These are phyloP conservation scores for Colletotrichum neosansevieriae DNA, from an alignment of 2,329 filamentous ascomycete species.

Conservation along the genomic window DNA sequence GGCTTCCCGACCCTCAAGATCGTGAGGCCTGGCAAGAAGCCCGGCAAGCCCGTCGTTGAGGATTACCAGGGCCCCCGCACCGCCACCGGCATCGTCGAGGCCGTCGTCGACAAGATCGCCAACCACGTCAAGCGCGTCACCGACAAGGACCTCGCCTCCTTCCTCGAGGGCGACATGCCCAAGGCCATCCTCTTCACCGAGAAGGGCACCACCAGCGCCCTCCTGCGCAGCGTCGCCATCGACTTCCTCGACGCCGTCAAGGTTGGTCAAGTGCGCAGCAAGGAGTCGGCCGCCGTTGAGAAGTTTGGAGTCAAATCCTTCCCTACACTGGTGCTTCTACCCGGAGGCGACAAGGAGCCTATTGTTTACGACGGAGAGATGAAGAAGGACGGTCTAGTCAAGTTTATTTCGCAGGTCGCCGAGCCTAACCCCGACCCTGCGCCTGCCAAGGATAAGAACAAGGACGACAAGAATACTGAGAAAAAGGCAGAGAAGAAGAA, in stretches of 20 bases:
- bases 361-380: slow-evolving; percentile 84
- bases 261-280: slow-evolving; percentile 86
- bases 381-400: slow-evolving; percentile 84
- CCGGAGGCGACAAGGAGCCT: slow-evolving; percentile 75
- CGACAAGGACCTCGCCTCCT: slow-evolving; percentile 82
- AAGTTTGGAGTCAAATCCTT: slow-evolving; percentile 83
- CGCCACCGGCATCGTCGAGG: slow-evolving; percentile 89
- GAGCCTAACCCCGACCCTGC: slow-evolving; percentile 83
- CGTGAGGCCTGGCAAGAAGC: slow-evolving; percentile 85
- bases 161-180: slow-evolving; percentile 77
- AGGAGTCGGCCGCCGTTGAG: slow-evolving; percentile 78
- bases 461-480: slow-evolving; percentile 54
- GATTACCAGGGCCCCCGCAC: slow-evolving; percentile 89
- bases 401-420: slow-evolving; percentile 84
- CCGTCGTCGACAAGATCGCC: slow-evolving; percentile 87
- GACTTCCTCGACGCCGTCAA: slow-evolving; percentile 87
- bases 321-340: slow-evolving; percentile 84
- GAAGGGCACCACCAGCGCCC: slow-evolving; percentile 87
- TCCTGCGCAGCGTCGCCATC: slow-evolving; percentile 87
- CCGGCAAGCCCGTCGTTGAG: slow-evolving; percentile 80
- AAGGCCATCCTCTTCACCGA: slow-evolving; percentile 95
- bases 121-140: slow-evolving; percentile 88
- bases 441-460: slow-evolving; percentile 60
- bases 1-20: slow-evolving; percentile 98
- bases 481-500: slow-evolving; percentile 42